phyloP scores from a whole-genome alignment of 1,284 basidiomycete species.

The Moesziomyces sp. region DNA sequence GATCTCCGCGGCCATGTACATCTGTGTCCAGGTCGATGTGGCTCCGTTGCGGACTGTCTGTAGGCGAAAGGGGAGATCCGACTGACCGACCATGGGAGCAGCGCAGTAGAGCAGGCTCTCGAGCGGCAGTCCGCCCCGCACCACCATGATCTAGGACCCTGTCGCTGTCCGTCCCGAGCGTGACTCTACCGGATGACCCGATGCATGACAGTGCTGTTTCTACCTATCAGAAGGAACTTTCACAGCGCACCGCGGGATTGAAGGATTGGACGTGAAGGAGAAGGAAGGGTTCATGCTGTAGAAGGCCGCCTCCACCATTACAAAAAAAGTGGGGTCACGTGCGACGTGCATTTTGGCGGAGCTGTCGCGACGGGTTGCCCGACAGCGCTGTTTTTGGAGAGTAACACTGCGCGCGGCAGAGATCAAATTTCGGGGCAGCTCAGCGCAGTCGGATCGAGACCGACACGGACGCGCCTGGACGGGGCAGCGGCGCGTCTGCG shows the following conservation, averaged over 20 bases:
- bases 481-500: constrained; percentile 1
- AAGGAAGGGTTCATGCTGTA: not conserved
- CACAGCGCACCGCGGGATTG: not conserved
- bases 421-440: not conserved
- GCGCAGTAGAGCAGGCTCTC: constrained; percentile 44
- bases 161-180: too few relatives aligned
- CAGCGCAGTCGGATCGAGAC: not conserved
- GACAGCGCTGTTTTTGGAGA: constrained; percentile 7
- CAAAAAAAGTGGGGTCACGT: constrained; percentile 28
- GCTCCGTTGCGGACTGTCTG: constrained; percentile 55
- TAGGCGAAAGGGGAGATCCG: constrained; percentile 58
- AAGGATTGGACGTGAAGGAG: constrained; percentile 2
- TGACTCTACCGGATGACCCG: too few relatives aligned
- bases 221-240: too few relatives aligned
- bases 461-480: constrained; percentile 24
- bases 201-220: too few relatives aligned
- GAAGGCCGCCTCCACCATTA: constrained; percentile 1
- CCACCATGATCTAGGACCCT: constrained; percentile 9
- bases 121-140: constrained; percentile 27
- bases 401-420: constrained; percentile 21
- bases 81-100: constrained; percentile 63
- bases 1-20: constrained; percentile 47
- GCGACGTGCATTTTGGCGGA: not conserved
- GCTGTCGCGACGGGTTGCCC: constrained; percentile 12
- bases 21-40: constrained; percentile 60